A percentile compares a stretch with the other conserved stretches of the same genome.
Conservation (phyloP, 371 early-diverging fungal genomes). For the Actinomucor elegans region DNA sequence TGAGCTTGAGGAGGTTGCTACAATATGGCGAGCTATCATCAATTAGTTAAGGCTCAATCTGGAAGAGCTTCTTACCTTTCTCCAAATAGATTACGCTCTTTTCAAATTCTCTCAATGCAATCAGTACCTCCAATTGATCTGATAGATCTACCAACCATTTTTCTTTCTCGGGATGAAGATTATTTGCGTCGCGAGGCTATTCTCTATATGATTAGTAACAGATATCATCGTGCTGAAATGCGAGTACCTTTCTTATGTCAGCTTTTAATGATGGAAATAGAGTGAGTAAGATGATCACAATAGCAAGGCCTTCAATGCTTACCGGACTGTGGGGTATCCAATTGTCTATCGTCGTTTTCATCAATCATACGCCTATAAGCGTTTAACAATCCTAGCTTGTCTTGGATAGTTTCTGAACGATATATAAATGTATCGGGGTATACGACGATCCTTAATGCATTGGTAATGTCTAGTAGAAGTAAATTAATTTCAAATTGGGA, state of each 20-base stretch:
- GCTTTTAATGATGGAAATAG: background rate
- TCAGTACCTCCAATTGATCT: conserved; percentile 85
- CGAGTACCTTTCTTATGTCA: conserved; percentile 12
- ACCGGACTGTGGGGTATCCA: conserved; percentile 35
- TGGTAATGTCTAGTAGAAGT: conserved; percentile 30
- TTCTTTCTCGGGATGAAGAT: conserved; percentile 37
- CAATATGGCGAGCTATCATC: conserved; percentile 36
- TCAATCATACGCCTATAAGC: conserved; percentile 69
- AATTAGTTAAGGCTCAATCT: no score
- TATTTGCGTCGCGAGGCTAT: conserved; percentile 7
- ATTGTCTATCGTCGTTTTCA: conserved; percentile 53
- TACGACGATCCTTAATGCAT: conserved; percentile 71
- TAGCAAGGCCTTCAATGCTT: background rate
- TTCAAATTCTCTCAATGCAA: conserved; percentile 87
- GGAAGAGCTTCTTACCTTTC: conserved; percentile 64
- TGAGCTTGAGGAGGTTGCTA: conserved; percentile 38
- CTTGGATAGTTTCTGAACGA: conserved; percentile 70
- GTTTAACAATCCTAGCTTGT: conserved; percentile 70
- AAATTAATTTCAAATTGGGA: background rate
- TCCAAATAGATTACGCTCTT: conserved; percentile 73
- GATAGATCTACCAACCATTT: conserved; percentile 76
- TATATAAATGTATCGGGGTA: conserved; percentile 76
- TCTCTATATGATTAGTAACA: no score
- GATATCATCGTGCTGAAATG: no score
- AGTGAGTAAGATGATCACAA: background rate